Conservation (phyloP, 139 green algal species). For the Chlamydomonas asymmetrica region DNA sequence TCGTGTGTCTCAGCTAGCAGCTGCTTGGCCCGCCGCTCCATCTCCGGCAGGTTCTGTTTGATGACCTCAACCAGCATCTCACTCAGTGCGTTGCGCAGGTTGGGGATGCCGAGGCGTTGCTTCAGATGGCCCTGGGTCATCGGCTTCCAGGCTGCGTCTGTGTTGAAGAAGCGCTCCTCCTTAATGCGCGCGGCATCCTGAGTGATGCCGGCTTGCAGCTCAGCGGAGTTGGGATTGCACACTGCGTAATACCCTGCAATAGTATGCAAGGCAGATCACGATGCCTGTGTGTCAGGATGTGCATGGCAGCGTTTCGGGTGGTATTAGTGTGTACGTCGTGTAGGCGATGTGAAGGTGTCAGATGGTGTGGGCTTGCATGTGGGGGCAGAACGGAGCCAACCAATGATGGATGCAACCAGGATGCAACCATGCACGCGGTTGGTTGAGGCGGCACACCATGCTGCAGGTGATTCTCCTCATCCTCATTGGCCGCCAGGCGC, state of each 20-base stretch:
- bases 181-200: background rate
- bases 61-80: slow-evolving; percentile 7
- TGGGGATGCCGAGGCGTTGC: background rate
- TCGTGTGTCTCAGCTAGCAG: too few species aligned
- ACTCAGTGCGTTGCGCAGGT: background rate
- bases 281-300: too few species aligned
- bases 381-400: too few species aligned
- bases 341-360: too few species aligned
- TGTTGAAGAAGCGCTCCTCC: slow-evolving; percentile 8
- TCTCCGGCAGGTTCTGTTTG: background rate
- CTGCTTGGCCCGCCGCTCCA: background rate
- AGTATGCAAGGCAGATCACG: too few species aligned
- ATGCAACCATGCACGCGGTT: too few species aligned
- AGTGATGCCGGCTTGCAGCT: slow-evolving; percentile 14
- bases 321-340: too few species aligned
- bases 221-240: slow-evolving; percentile 6
- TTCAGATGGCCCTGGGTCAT: too few species aligned
- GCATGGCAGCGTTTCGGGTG: too few species aligned
- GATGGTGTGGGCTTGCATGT: too few species aligned
- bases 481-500: background rate
- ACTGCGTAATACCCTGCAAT: slow-evolving; percentile 8
- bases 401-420: too few species aligned
- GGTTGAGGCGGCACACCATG: background rate
- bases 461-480: background rate
- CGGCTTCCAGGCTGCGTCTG: background rate